These are phyloP conservation scores for Rubus parviflorus DNA, from an alignment of 306 rosid genomes.

Conservation along the genomic window DNA sequence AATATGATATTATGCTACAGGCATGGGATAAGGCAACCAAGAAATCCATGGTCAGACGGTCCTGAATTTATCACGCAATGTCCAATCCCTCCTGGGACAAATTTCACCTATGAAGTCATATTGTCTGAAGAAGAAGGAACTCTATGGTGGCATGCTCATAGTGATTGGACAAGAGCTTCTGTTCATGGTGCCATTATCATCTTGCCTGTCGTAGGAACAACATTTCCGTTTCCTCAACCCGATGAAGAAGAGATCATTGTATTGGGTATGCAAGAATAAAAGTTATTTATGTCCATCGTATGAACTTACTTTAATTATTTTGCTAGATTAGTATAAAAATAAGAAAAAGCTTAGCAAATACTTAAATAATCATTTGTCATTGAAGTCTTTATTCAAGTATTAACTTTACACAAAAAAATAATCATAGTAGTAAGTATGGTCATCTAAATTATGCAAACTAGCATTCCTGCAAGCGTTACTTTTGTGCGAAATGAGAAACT, in stretches of 20 bases:
- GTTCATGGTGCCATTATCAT: slow-evolving; percentile 27
- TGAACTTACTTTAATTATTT: too few relatives aligned
- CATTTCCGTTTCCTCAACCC: slow-evolving; percentile 4
- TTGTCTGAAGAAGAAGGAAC: slow-evolving; percentile 54
- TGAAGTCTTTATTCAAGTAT: too few relatives aligned
- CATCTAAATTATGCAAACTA: too few relatives aligned
- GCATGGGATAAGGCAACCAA: slow-evolving; percentile 61
- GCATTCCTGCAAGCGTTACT: too few relatives aligned
- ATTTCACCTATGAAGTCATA: slow-evolving; percentile 39
- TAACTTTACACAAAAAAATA: too few relatives aligned
- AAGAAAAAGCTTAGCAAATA: too few relatives aligned
- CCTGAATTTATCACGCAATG: slow-evolving; percentile 56
- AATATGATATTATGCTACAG: slow-evolving; percentile 12
- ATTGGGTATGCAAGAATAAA: not conserved
- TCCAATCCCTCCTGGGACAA: slow-evolving; percentile 42
- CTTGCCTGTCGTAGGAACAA: not conserved
- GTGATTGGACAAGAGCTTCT: slow-evolving; percentile 23
- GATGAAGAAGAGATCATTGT: slow-evolving; percentile 15
- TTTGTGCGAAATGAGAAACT: too few relatives aligned
- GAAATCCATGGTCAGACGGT: slow-evolving; percentile 70
- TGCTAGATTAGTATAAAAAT: too few relatives aligned
- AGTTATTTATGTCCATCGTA: too few relatives aligned
- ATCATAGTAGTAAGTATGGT: too few relatives aligned
- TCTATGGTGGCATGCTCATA: slow-evolving; percentile 14
- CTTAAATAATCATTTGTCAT: too few relatives aligned